A percentile compares a stretch with the other conserved stretches of the same genome.
These are phyloP conservation scores for Conringia planisiliqua DNA, from an alignment of 345 rosid species.

Conservation along the genomic window DNA sequence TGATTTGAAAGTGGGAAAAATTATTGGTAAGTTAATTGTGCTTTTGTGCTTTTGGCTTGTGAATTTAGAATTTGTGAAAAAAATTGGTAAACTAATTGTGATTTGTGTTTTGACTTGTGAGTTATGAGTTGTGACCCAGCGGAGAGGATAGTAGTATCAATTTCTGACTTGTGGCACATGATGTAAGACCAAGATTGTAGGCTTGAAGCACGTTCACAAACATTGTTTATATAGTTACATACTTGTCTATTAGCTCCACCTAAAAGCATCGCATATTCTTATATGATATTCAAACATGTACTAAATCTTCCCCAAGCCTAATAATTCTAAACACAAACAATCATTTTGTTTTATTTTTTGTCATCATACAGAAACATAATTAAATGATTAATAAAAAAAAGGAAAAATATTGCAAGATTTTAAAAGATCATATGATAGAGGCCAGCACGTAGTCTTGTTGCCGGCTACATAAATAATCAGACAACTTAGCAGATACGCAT, in stretches of 20 bases:
- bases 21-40: neutral
- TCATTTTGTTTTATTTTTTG: neutral
- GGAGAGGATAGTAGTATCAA: neutral
- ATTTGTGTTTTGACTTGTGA: neutral
- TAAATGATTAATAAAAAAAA: neutral
- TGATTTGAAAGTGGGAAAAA: neutral
- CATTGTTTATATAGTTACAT: slow-evolving; percentile 5
- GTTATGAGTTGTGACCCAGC: slow-evolving; percentile 3
- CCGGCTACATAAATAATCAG: slow-evolving; percentile 27
- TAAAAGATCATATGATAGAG: slow-evolving; percentile 11
- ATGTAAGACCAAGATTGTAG: slow-evolving; percentile 15
- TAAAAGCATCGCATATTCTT: slow-evolving; percentile 15
- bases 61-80: neutral
- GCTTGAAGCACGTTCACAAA: slow-evolving; percentile 19
- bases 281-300: slow-evolving; percentile 16
- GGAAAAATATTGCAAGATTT: slow-evolving; percentile 4
- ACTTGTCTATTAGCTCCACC: slow-evolving; percentile 22
- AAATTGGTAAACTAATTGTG: neutral
- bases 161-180: slow-evolving; percentile 32
- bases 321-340: neutral
- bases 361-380: neutral
- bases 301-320: slow-evolving; percentile 19
- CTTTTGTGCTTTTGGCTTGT: neutral
- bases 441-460: slow-evolving; percentile 30
- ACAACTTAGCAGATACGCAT: slow-evolving; percentile 5